Evolutionary conservation across 805 yeast genomes (phyloP).

Genomic region (Candida nitratophila): DNA sequence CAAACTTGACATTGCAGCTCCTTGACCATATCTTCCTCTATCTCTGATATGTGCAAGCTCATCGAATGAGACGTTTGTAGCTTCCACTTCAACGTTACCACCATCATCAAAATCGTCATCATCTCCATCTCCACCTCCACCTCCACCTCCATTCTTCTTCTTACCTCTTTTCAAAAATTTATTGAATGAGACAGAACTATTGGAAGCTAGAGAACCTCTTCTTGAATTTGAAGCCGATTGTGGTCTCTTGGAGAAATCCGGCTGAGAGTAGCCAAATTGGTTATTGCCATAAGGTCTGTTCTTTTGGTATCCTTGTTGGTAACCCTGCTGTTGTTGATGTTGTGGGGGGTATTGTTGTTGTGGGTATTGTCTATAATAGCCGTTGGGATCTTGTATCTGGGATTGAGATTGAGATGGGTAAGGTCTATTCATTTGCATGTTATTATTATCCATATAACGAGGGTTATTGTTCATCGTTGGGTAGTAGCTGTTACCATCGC

Average conservation of each 20-base stretch:
- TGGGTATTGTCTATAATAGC: constrained; percentile 6
- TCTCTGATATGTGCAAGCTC: constrained; percentile 60
- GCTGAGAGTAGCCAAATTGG: constrained; percentile 1
- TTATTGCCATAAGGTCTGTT: neutral
- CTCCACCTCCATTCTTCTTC: constrained; percentile 18
- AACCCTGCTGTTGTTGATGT: constrained; percentile 2
- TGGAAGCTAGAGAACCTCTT: constrained; percentile 19
- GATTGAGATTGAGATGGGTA: constrained; percentile 8
- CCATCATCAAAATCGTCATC: constrained; percentile 20
- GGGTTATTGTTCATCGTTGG: neutral
- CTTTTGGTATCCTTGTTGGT: constrained; percentile 2
- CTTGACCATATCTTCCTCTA: constrained; percentile 57
- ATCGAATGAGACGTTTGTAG: constrained; percentile 45
- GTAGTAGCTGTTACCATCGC: neutral
- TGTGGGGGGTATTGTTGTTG: constrained; percentile 7
- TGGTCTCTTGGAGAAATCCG: constrained; percentile 4
- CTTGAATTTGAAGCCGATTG: constrained; percentile 12
- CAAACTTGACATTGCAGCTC: constrained; percentile 20
- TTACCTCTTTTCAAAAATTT: constrained; percentile 34
- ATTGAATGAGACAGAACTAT: constrained; percentile 26
- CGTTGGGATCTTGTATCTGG: constrained; percentile 6
- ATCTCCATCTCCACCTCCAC: constrained; percentile 19
- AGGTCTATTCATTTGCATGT: neutral
- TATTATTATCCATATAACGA: no score
- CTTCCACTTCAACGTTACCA: constrained; percentile 17